A percentile compares a stretch with the other conserved stretches of the same genome.
Conservation (phyloP, 2,329 filamentous ascomycete genomes). For the Xylariaceae sp. region DNA sequence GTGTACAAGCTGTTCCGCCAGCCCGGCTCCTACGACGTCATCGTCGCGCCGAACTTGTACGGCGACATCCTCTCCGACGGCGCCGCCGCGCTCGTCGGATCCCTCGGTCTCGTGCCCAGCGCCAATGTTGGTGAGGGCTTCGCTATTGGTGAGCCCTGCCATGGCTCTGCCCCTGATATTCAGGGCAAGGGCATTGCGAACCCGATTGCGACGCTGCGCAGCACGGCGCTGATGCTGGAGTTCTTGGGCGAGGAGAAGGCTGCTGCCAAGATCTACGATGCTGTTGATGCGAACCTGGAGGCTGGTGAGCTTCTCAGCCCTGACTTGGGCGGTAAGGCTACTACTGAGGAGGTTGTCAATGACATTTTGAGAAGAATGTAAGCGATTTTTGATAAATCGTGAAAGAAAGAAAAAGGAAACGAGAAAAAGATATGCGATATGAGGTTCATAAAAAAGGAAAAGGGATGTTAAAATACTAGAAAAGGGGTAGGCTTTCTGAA, state of each 20-base stretch:
- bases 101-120: constrained; percentile 83
- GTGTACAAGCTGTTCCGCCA: constrained; percentile 99
- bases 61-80: constrained; percentile 95
- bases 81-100: constrained; percentile 88
- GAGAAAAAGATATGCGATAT: background rate
- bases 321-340: constrained; percentile 82
- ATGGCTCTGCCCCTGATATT: constrained; percentile 93
- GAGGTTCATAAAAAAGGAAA: background rate
- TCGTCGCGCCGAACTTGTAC: constrained; percentile 95
- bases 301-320: constrained; percentile 79
- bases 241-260: constrained; percentile 85
- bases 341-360: constrained; percentile 77
- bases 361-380: constrained; percentile 83
- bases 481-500: background rate
- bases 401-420: background rate
- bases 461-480: background rate
- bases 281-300: constrained; percentile 84
- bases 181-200: constrained; percentile 90
- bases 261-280: constrained; percentile 82
- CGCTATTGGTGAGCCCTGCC: constrained; percentile 96
- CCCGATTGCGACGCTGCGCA: constrained; percentile 89
- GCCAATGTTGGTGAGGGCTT: constrained; percentile 94
- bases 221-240: constrained; percentile 91
- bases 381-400: background rate
- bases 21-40: constrained; percentile 91